A percentile compares a stretch with the other conserved stretches of the same genome.
Evolutionary conservation across 129 eudicot species (phyloP).

Genomic region (Calendula officinalis): DNA sequence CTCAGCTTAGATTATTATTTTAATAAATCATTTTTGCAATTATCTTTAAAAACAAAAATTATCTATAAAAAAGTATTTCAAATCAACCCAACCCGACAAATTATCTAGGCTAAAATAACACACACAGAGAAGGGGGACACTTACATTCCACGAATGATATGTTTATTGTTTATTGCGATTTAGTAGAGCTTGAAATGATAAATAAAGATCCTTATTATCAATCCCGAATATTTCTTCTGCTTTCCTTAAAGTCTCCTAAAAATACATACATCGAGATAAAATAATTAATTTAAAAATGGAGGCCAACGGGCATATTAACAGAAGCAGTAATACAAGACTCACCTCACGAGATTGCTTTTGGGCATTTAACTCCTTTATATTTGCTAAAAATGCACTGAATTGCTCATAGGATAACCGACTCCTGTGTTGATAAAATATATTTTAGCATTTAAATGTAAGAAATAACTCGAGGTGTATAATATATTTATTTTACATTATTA

Average conservation of each 20-base stretch:
- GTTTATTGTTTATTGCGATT: slow-evolving; percentile 62
- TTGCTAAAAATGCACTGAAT: slow-evolving; percentile 90
- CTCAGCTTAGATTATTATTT: background rate
- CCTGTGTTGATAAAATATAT: slow-evolving; percentile 45
- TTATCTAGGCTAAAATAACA: slow-evolving; percentile 13
- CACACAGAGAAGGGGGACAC: slow-evolving; percentile 3
- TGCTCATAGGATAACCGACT: slow-evolving; percentile 94
- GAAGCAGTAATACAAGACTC: slow-evolving; percentile 19
- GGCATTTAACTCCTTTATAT: slow-evolving; percentile 86
- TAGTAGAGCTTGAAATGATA: slow-evolving; percentile 85
- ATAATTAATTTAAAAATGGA: background rate
- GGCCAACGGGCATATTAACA: slow-evolving; percentile 6
- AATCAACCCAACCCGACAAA: background rate
- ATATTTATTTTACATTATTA: no score
- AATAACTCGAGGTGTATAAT: background rate
- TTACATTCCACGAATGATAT: slow-evolving; percentile 13
- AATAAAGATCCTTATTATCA: slow-evolving; percentile 85
- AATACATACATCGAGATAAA: slow-evolving; percentile 2
- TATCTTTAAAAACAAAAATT: background rate
- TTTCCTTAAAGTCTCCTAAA: slow-evolving; percentile 90
- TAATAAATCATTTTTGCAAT: background rate
- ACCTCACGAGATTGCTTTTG: slow-evolving; percentile 97
- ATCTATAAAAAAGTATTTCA: background rate
- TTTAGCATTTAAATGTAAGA: background rate
- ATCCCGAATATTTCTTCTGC: slow-evolving; percentile 92